phyloP scores from a whole-genome alignment of 495 filamentous ascomycete species.

The Filosporella fistucella region DNA sequence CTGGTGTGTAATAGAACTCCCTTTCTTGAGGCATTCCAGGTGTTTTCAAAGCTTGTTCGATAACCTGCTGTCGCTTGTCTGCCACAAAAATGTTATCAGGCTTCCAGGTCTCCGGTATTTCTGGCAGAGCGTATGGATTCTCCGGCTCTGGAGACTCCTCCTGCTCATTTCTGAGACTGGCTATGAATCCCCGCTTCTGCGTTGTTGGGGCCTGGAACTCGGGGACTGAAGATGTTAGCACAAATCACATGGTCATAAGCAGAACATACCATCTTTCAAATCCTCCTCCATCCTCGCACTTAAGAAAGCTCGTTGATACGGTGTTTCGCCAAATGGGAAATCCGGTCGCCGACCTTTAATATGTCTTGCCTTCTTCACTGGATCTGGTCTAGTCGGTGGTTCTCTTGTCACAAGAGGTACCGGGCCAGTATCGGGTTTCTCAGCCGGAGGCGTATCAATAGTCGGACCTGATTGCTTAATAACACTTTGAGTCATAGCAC shows the following conservation, averaged over 20 bases:
- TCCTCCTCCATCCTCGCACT: conserved; percentile 19
- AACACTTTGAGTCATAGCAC: not conserved
- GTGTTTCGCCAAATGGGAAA: conserved; percentile 24
- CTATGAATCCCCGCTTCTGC: not conserved
- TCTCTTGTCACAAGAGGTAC: not conserved
- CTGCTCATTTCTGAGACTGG: not conserved
- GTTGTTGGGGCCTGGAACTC: conserved; percentile 12
- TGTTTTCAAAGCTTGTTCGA: not conserved
- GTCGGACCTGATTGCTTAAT: conserved; percentile 14
- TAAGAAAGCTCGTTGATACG: conserved; percentile 17
- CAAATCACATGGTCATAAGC: not conserved
- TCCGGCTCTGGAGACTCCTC: not conserved
- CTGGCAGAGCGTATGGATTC: conserved; percentile 1
- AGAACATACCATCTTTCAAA: conserved; percentile 18
- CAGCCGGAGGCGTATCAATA: too few species aligned
- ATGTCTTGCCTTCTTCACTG: conserved; percentile 4
- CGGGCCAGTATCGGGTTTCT: too few species aligned
- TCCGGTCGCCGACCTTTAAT: conserved; percentile 10
- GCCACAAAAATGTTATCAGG: not conserved
- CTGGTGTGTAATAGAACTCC: conserved; percentile 9
- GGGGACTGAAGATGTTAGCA: conserved; percentile 7
- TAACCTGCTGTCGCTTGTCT: not conserved
- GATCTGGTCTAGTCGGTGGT: not conserved
- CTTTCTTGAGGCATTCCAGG: conserved; percentile 1
- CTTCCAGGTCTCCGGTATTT: conserved; percentile 6